phyloP scores from a whole-genome alignment of 2,329 filamentous ascomycete genomes.

The Fusarium hostae region DNA sequence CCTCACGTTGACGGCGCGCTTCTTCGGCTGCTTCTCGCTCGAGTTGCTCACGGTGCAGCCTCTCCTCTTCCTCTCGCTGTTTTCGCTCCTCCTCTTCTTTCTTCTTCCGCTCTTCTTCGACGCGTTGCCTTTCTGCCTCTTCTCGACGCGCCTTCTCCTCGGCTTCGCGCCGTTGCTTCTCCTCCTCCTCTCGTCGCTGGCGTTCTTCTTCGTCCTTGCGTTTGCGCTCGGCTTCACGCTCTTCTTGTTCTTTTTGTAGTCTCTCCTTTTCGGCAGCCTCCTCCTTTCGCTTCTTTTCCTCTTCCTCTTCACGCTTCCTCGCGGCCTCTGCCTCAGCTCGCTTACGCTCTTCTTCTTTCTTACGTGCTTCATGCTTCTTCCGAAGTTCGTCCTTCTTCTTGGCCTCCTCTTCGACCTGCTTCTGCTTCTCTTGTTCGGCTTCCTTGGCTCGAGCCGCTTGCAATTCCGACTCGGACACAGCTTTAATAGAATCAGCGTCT shows the following conservation, averaged over 20 bases:
- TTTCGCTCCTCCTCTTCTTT: conserved; percentile 52
- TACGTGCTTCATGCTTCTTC: conserved; percentile 50
- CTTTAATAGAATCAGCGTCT: conserved; percentile 54
- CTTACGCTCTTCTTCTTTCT: conserved; percentile 50
- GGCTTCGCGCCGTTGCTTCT: conserved; percentile 51
- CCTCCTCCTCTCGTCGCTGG: conserved; percentile 50
- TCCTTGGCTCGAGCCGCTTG: conserved; percentile 52
- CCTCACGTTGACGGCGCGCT: conserved; percentile 62
- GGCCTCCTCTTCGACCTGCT: conserved; percentile 48
- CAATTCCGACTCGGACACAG: conserved; percentile 42
- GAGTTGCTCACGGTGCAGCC: conserved; percentile 56
- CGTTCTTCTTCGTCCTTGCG: conserved; percentile 53
- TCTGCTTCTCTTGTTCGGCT: conserved; percentile 41
- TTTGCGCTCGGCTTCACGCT: conserved; percentile 51
- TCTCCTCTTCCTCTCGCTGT: conserved; percentile 60
- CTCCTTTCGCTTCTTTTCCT: conserved; percentile 50
- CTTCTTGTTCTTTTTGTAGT: conserved; percentile 46
- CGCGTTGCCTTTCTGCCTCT: conserved; percentile 51
- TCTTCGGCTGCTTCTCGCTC: conserved; percentile 61
- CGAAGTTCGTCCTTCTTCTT: conserved; percentile 50
- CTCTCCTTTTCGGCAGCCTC: conserved; percentile 48
- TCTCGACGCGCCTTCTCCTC: conserved; percentile 52
- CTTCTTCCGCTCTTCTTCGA: conserved; percentile 55
- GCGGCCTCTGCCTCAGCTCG: conserved; percentile 47
- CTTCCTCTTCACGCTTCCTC: conserved; percentile 46